Conservation (phyloP, 23 red algal species). For the Chondrus crispus region DNA sequence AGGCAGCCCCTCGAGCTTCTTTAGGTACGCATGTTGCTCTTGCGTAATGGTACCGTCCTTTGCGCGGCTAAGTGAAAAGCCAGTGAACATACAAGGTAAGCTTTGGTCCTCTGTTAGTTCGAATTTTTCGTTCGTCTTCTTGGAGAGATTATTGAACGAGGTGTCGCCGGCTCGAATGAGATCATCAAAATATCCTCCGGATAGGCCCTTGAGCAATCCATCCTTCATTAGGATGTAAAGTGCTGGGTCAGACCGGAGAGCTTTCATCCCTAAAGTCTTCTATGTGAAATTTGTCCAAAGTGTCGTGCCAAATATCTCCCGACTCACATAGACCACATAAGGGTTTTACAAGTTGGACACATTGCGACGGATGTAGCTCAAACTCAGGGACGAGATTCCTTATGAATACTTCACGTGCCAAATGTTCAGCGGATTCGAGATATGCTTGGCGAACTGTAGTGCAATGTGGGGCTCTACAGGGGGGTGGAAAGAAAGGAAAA, state of each 20-base stretch:
- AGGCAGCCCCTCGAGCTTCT: slow-evolving; percentile 32
- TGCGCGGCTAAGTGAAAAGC: neutral
- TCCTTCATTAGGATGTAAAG: neutral
- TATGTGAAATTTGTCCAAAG: neutral
- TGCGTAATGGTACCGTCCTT: neutral
- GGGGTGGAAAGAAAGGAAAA: too few species aligned
- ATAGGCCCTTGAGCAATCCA: neutral
- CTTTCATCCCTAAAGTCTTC: neutral
- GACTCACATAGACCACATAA: slow-evolving; percentile 25
- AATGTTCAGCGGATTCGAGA: slow-evolving; percentile 16
- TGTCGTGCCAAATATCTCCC: slow-evolving; percentile 13
- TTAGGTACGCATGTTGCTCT: slow-evolving; percentile 17
- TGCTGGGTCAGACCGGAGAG: slow-evolving; percentile 6
- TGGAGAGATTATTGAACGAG: neutral
- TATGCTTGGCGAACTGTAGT: slow-evolving; percentile 21
- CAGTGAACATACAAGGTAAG: neutral
- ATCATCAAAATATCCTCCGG: neutral
- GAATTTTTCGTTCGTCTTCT: neutral
- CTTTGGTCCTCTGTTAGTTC: neutral
- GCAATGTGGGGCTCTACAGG: too few species aligned
- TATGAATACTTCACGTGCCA: slow-evolving; percentile 19
- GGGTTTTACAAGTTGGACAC: slow-evolving; percentile 4
- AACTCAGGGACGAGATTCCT: slow-evolving; percentile 1
- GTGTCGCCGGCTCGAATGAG: neutral
- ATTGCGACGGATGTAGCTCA: slow-evolving; percentile 15